Percentiles rank a stretch among this genome's conserved stretches.
These are phyloP conservation scores for Ophioceras dolichostomum DNA, from an alignment of 2,329 filamentous ascomycete species.

Conservation along the genomic window DNA sequence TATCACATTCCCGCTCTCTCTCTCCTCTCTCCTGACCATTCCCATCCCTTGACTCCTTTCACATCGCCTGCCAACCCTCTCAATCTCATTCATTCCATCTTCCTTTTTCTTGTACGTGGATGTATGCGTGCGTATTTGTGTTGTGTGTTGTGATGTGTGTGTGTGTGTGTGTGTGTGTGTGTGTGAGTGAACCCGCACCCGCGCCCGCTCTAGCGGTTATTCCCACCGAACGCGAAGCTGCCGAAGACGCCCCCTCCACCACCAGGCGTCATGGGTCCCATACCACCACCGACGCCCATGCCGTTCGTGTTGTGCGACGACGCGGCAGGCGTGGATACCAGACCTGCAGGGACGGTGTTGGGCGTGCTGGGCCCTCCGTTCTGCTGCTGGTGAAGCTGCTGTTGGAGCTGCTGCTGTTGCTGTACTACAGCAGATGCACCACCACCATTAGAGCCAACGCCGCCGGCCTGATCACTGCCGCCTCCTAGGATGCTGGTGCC, in stretches of 20 bases:
- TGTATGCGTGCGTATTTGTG: no score
- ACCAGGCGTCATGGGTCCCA: slow-evolving; percentile 68
- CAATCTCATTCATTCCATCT: no score
- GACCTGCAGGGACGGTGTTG: slow-evolving; percentile 43
- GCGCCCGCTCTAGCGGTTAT: no score
- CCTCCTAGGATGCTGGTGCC: slow-evolving; percentile 17
- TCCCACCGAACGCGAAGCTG: slow-evolving; percentile 53
- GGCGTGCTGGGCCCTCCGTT: slow-evolving; percentile 44
- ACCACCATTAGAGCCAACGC: slow-evolving; percentile 9
- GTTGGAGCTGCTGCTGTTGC: slow-evolving; percentile 18
- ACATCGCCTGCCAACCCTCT: no score
- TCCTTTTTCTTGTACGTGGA: no score
- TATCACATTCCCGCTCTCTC: no score
- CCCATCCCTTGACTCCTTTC: no score
- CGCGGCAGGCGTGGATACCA: slow-evolving; percentile 56
- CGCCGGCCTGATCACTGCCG: slow-evolving; percentile 7
- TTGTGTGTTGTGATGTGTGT: no score
- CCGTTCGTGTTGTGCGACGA: slow-evolving; percentile 45
- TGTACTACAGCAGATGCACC: slow-evolving; percentile 18
- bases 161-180: no score
- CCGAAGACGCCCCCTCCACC: slow-evolving; percentile 66
- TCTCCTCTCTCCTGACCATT: no score
- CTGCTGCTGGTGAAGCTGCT: slow-evolving; percentile 21
- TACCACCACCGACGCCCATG: slow-evolving; percentile 25
- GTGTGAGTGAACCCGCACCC: no score